A percentile compares a stretch with the other conserved stretches of the same genome.
Evolutionary conservation across 2,329 filamentous ascomycete genomes (phyloP).

Genomic region (Albophoma yamanashiensis): DNA sequence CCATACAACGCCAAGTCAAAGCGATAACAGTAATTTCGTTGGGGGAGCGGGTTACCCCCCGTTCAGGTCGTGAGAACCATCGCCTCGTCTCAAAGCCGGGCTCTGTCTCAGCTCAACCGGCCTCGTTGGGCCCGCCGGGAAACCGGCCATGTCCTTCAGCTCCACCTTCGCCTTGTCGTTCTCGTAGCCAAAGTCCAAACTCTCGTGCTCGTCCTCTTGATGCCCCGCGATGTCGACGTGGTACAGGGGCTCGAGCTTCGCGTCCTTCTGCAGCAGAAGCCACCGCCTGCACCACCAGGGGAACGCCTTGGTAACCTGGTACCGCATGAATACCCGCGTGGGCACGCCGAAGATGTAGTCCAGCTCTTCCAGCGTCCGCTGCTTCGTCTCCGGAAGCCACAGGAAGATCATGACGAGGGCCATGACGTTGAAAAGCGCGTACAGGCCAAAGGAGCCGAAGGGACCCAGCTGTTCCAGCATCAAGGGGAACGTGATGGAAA

Average conservation of each 20-base stretch:
- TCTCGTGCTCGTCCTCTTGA: constrained; percentile 13
- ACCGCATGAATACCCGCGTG: constrained; percentile 43
- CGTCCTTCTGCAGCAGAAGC: constrained; percentile 37
- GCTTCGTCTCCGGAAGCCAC: constrained; percentile 49
- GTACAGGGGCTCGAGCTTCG: constrained; percentile 30
- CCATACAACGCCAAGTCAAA: constrained; percentile 2
- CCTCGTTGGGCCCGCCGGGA: constrained; percentile 14
- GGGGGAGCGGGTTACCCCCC: neutral
- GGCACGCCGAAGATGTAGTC: constrained; percentile 53
- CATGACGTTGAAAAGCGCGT: constrained; percentile 43
- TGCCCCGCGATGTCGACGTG: constrained; percentile 25
- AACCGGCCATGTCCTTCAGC: constrained; percentile 24
- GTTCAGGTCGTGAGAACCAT: neutral
- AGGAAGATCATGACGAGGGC: constrained; percentile 47
- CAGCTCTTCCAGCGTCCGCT: constrained; percentile 40
- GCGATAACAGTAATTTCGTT: neutral
- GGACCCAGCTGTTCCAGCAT: constrained; percentile 35
- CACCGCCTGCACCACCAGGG: constrained; percentile 53
- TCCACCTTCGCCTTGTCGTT: constrained; percentile 28
- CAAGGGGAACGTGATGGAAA: constrained; percentile 53
- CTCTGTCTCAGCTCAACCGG: neutral
- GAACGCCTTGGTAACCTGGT: constrained; percentile 43
- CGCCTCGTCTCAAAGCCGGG: neutral
- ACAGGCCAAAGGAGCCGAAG: constrained; percentile 41
- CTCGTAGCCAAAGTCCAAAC: constrained; percentile 19